phyloP scores from a whole-genome alignment of 108 stramenopile species.

The Skeletonema potamos region DNA sequence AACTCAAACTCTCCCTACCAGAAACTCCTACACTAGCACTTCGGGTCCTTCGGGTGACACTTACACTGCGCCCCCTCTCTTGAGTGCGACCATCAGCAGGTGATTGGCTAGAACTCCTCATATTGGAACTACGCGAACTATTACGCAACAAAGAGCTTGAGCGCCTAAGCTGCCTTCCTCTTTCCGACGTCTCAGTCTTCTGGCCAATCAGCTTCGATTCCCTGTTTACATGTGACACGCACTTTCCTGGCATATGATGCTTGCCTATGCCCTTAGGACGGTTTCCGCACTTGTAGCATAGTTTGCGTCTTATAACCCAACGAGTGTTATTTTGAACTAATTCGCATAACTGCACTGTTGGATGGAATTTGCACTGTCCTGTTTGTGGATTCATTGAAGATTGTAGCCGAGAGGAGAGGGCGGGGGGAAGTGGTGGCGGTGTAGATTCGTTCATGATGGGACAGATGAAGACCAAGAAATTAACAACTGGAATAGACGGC shows the following conservation, averaged over 20 bases:
- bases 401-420: conserved; percentile 36
- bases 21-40: background rate
- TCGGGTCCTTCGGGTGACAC: background rate
- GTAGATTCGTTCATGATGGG: background rate
- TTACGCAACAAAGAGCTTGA: background rate
- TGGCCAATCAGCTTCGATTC: background rate
- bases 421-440: conserved; percentile 37
- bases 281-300: conserved; percentile 48
- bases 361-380: conserved; percentile 35
- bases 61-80: background rate
- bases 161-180: background rate
- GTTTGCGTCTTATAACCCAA: conserved; percentile 42
- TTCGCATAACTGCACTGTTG: conserved; percentile 38
- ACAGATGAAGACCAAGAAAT: no score
- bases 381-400: conserved; percentile 34
- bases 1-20: background rate
- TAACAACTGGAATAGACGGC: background rate
- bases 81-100: background rate
- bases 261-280: background rate
- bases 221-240: conserved; percentile 2
- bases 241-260: conserved; percentile 7
- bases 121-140: background rate
- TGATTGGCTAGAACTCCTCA: background rate
- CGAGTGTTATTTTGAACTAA: conserved; percentile 33
- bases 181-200: background rate